Percentiles rank a stretch among this genome's conserved stretches.
Conservation (phyloP, 2,329 filamentous ascomycete species). For the Ophiostoma montium region DNA sequence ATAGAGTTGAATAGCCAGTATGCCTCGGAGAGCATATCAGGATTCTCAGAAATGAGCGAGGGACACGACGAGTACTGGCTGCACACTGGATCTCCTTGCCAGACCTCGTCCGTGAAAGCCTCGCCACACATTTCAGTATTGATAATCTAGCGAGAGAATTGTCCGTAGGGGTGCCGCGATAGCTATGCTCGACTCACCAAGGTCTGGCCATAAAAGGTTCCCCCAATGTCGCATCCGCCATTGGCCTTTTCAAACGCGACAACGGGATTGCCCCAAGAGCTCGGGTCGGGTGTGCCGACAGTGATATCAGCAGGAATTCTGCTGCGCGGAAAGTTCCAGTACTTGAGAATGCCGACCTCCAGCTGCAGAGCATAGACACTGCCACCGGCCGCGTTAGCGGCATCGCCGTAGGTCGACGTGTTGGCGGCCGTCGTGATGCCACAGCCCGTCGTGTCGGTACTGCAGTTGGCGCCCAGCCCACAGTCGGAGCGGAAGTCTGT, state of each 20-base stretch:
- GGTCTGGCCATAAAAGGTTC: background rate
- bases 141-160: background rate
- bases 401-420: conserved; percentile 25
- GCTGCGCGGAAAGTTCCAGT: conserved; percentile 30
- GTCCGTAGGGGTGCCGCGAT: too few relatives aligned
- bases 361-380: conserved; percentile 18
- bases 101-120: background rate
- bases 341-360: conserved; percentile 25
- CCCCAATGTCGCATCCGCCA: conserved; percentile 16
- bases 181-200: background rate
- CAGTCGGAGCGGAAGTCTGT: background rate
- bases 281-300: conserved; percentile 24
- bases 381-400: conserved; percentile 6
- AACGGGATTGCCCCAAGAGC: conserved; percentile 25
- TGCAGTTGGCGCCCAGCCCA: background rate
- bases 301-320: conserved; percentile 28
- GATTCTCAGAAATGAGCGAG: background rate
- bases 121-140: background rate
- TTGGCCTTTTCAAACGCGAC: conserved; percentile 20
- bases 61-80: conserved; percentile 6
- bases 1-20: conserved; percentile 45
- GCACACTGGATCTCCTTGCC: background rate
- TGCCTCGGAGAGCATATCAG: conserved; percentile 23
- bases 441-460: background rate
- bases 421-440: background rate